phyloP scores from a whole-genome alignment of 495 filamentous ascomycete species.

The Hypoxylon fragiforme region DNA sequence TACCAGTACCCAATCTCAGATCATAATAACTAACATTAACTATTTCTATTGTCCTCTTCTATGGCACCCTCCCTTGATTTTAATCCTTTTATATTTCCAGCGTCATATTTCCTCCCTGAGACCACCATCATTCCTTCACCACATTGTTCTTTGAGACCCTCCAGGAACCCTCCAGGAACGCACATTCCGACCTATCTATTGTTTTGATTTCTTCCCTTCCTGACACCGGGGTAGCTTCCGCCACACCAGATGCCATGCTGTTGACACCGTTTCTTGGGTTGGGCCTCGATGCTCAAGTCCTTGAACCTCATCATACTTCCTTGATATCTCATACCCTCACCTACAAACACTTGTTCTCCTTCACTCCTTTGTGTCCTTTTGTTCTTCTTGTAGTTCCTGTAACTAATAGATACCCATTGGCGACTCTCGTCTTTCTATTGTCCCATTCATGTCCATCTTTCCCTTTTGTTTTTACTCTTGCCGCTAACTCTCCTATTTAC shows the following conservation, averaged over 20 bases:
- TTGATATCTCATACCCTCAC: conserved; percentile 9
- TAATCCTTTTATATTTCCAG: conserved; percentile 7
- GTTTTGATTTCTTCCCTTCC: conserved; percentile 9
- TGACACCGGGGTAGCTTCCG: conserved; percentile 27
- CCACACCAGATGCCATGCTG: conserved; percentile 1
- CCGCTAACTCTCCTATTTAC: conserved; percentile 18
- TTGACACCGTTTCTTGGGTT: conserved; percentile 13
- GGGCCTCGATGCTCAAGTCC: background rate
- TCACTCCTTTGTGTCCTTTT: conserved; percentile 28
- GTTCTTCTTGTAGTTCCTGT: conserved; percentile 2
- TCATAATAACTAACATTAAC: no score
- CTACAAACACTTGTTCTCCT: conserved; percentile 5
- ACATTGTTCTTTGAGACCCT: background rate
- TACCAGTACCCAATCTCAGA: background rate
- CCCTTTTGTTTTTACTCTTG: background rate
- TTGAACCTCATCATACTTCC: conserved; percentile 17
- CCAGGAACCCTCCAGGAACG: conserved; percentile 14
- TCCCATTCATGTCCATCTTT: background rate
- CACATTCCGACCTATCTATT: conserved; percentile 23
- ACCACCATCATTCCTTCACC: conserved; percentile 35
- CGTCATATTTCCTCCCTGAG: conserved; percentile 22
- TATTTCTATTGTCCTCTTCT: background rate
- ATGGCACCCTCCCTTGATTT: conserved; percentile 20
- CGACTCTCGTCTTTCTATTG: background rate
- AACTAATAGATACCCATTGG: conserved; percentile 22